Evolutionary conservation across 768 basidiomycete genomes (phyloP), one percentile per base, ranked within the genome.

Genomic region (Naganishia vishniacii): DNA sequence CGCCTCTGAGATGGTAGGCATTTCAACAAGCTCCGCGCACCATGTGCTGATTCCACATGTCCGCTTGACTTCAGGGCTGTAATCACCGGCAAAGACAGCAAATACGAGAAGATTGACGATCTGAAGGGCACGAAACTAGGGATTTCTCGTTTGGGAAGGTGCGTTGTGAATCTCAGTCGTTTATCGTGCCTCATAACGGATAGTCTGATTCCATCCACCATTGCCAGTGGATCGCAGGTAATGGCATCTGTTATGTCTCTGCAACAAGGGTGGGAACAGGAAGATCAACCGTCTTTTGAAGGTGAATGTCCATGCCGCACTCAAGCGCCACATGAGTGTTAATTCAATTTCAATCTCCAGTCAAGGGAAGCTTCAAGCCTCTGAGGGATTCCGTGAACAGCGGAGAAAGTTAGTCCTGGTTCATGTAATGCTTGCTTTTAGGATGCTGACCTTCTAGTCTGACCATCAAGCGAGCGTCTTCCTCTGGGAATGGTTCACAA

Each of bases 161-260:
- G 64, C 64, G 78, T 68, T 32, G 28, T 18, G 1, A 9, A 4
- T 18, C 11, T 2, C 45, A 20, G 28, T n/a, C 28, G 16, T 8
- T n/a, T 3, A 42, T 53, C 26, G 11, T 37, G n/a, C n/a, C n/a
- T n/a, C n/a, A n/a, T n/a, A n/a, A n/a, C n/a, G n/a, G n/a, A n/a
- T n/a, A n/a, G n/a, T n/a, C n/a, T n/a, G n/a, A n/a, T n/a, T n/a
- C n/a, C n/a, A n/a, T n/a, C n/a, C n/a, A n/a, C n/a, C n/a, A n/a
- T 20, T 1, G 1, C 18, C 32, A 64, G 64, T 18, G 91, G 91
- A 25, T 88, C 87, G 68, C 88, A 93, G 74, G 91, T 89, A 1
- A 97, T 98, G 92, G 93, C 91, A 3, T 89, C 87, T 68, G 91
- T 95, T 26, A 89, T 95, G 88, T 89, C 89, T 4, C 78, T 89